Evolutionary conservation across 768 basidiomycete species (phyloP).

Genomic region (Tulasnella sp.): DNA sequence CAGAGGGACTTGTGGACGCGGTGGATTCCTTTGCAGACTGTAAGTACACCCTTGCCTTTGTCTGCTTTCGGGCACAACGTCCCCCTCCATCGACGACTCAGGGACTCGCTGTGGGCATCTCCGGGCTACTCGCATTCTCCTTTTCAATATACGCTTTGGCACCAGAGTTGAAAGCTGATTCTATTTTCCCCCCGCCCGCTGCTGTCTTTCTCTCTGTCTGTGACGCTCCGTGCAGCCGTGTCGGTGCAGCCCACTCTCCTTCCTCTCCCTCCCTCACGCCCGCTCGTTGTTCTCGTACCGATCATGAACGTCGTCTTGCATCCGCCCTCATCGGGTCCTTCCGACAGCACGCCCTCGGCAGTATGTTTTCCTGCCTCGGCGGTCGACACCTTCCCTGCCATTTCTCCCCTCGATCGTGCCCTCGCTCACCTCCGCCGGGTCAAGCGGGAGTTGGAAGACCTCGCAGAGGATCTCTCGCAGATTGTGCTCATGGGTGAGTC

Average conservation of each 20-base stretch:
- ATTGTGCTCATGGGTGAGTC: conserved; percentile 11
- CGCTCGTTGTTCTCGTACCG: conserved; percentile 7
- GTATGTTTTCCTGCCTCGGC: conserved; percentile 8
- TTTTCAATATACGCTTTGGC: not conserved
- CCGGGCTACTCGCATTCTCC: too few relatives aligned
- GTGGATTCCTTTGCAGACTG: conserved; percentile 6
- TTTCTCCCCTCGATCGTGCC: conserved; percentile 4
- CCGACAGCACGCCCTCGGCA: conserved; percentile 12
- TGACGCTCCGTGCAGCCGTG: not conserved
- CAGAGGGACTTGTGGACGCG: conserved; percentile 12
- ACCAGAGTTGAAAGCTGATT: not conserved
- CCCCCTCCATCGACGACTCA: not conserved
- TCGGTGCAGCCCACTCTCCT: not conserved
- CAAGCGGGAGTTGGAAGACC: conserved; percentile 8
- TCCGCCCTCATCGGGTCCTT: not conserved
- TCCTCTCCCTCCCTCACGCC: conserved; percentile 6
- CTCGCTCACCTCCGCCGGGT: conserved; percentile 1
- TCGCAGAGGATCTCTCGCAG: conserved; percentile 6
- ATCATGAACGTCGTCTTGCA: not conserved
- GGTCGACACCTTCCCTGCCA: not conserved
- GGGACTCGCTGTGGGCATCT: not conserved
- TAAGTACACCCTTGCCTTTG: conserved; percentile 5
- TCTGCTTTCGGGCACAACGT: not conserved
- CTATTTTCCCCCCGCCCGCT: not conserved
- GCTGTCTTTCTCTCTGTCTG: not conserved